Evolutionary conservation across 768 basidiomycete species (phyloP).

Genomic region (Cystoderma amianthinum): DNA sequence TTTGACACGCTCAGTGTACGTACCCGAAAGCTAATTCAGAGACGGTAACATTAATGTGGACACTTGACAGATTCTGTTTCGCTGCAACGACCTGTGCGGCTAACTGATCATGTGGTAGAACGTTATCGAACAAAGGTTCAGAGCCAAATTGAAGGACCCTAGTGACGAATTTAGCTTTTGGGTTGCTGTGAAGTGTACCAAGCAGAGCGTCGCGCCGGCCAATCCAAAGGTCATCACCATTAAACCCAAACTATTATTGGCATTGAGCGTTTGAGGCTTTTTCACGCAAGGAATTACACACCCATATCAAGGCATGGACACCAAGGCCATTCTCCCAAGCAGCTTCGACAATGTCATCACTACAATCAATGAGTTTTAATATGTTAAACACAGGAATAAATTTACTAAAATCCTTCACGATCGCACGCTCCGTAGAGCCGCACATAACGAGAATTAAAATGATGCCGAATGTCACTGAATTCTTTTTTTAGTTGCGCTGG

Average conservation of each 20-base stretch:
- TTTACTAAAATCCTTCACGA: conserved; percentile 26
- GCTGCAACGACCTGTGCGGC: conserved; percentile 36
- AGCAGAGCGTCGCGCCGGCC: conserved; percentile 37
- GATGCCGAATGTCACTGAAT: conserved; percentile 45
- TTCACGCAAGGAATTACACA: no score
- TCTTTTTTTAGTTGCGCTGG: conserved; percentile 31
- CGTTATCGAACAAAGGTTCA: conserved; percentile 48
- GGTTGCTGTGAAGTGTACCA: conserved; percentile 35
- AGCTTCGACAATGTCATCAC: conserved; percentile 46
- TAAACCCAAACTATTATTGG: conserved; percentile 27
- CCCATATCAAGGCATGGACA: conserved; percentile 59
- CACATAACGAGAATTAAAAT: conserved; percentile 50
- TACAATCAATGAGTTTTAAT: conserved; percentile 3
- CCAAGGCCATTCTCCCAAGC: conserved; percentile 46
- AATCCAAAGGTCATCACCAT: conserved; percentile 33
- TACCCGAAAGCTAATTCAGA: conserved; percentile 41
- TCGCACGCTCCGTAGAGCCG: conserved; percentile 33
- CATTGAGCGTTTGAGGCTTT: no score
- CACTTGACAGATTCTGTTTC: conserved; percentile 33
- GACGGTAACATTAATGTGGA: conserved; percentile 52
- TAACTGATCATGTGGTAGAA: conserved; percentile 32
- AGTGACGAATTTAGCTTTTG: conserved; percentile 46
- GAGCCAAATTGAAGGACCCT: conserved; percentile 53
- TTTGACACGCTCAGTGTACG: no score
- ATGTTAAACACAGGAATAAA: not conserved